Conservation (phyloP, 768 basidiomycete species). For the Rhizopogon salebrosus region DNA sequence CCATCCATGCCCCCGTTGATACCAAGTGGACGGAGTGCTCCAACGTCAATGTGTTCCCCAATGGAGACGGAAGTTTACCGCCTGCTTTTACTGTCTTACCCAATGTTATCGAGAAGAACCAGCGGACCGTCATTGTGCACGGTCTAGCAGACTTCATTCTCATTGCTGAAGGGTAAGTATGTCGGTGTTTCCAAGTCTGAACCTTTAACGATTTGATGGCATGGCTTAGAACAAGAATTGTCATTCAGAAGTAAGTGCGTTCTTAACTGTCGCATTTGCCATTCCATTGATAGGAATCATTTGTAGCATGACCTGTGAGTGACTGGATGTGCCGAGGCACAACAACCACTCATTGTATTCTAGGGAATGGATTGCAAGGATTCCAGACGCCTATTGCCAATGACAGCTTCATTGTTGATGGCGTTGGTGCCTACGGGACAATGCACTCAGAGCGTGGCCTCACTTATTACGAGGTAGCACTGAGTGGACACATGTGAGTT, state of each 20-base stretch:
- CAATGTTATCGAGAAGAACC: conserved; percentile 70
- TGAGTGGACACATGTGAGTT: conserved; percentile 67
- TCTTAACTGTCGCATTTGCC: not conserved
- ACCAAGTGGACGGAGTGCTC: conserved; percentile 64
- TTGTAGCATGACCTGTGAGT: conserved; percentile 37
- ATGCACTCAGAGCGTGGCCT: conserved; percentile 63
- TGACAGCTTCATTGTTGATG: conserved; percentile 68
- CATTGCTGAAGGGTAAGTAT: conserved; percentile 61
- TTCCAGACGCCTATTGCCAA: conserved; percentile 64
- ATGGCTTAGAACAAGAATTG: conserved; percentile 45
- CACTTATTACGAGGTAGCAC: conserved; percentile 59
- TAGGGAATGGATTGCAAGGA: conserved; percentile 63
- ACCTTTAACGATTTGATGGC: conserved; percentile 5
- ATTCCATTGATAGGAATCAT: not conserved
- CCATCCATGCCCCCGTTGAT: conserved; percentile 63
- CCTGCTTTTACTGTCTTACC: conserved; percentile 63
- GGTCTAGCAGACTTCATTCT: conserved; percentile 69
- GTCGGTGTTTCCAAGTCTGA: too few relatives aligned
- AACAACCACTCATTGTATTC: conserved; percentile 14
- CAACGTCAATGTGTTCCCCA: conserved; percentile 51
- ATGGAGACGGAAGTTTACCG: conserved; percentile 56
- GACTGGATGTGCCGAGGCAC: not conserved
- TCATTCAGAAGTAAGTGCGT: conserved; percentile 53
- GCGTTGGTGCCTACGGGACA: conserved; percentile 60
- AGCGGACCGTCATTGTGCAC: conserved; percentile 62